Evolutionary conservation across 148 eudicot species (phyloP), one percentile per base, ranked within the genome.

Genomic region (Silene conica): DNA sequence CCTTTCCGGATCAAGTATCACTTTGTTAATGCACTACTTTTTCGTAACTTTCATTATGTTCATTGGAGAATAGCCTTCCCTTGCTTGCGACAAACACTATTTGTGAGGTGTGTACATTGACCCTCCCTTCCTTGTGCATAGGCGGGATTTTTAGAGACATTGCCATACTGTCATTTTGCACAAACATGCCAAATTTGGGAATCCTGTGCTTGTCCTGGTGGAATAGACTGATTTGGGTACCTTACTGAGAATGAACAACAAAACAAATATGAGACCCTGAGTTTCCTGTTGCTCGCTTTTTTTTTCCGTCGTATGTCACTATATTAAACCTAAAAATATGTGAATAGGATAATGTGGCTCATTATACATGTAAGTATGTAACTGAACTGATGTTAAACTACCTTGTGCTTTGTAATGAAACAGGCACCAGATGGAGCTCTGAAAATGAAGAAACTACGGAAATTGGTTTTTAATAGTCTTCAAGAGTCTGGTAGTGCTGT

Each of bases 391-490:
- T n/a, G 70, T 26, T 34, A 9, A 31, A 13, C 41, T 57, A 11
- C 0, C 4, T 60, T 73, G 62, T 71, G 6, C 18, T 57, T 15
- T 69, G n/a, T 59, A 19, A 64, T 64, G 66, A 8, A 65, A 78
- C 86, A 93, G 98, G 73, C 83, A 77, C 82, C 89, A 22, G 84
- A 89, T 18, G 87, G 86, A 25, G 82, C 38, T 48, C 71, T 93
- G 48, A 93, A 89, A 81, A 79, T 89, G 82, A 93, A 82, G 84
- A 89, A 91, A 77, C 83, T 93, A 55, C 74, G 38, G 69, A 91
- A 91, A 80, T 70, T 75, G 68, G 86, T 88, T 58, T 19, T 70
- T 71, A 83, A 91, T 79, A 74, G 84, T 82, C 80, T 91, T 20
- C 70, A 63, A 74, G 91, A 88, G 64, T 83, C 91, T 68, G 88